Evolutionary conservation across 2,329 filamentous ascomycete species (phyloP).

Genomic region (Cladobotryum protrusum): DNA sequence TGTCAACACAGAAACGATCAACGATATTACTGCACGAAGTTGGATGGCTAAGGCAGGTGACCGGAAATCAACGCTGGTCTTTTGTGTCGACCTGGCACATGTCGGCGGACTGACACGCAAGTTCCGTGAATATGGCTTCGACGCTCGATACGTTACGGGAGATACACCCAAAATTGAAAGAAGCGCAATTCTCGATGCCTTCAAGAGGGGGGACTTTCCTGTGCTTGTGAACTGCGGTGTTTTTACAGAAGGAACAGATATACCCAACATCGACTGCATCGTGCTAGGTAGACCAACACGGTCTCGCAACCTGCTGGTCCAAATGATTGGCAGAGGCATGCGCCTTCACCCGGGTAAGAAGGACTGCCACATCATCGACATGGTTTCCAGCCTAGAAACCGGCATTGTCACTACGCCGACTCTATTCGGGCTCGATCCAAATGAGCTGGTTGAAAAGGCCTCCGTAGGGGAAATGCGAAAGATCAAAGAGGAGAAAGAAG

Average conservation of each 20-base stretch:
- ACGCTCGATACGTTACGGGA: conserved; percentile 82
- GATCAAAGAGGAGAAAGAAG: conserved; percentile 44
- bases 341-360: conserved; percentile 72
- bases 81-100: conserved; percentile 87
- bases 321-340: conserved; percentile 97
- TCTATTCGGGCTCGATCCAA: conserved; percentile 84
- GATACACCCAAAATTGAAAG: conserved; percentile 67
- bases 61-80: conserved; percentile 82
- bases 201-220: conserved; percentile 70
- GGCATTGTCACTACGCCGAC: conserved; percentile 90
- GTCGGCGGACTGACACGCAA: conserved; percentile 66
- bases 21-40: conserved; percentile 76
- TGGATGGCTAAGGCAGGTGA: conserved; percentile 73
- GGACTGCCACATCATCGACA: conserved; percentile 92
- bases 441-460: conserved; percentile 64
- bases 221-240: conserved; percentile 93
- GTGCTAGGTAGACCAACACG: conserved; percentile 81
- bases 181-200: conserved; percentile 64
- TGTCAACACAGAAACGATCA: conserved; percentile 76
- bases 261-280: conserved; percentile 94
- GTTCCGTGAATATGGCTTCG: conserved; percentile 72
- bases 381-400: conserved; percentile 78
- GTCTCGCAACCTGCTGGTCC: conserved; percentile 87
- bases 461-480: conserved; percentile 55
- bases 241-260: conserved; percentile 96